Percentiles rank a stretch among this genome's conserved stretches.
These are phyloP conservation scores for Aspergillus ustus DNA, from an alignment of 2,329 filamentous ascomycete genomes.

Conservation along the genomic window DNA sequence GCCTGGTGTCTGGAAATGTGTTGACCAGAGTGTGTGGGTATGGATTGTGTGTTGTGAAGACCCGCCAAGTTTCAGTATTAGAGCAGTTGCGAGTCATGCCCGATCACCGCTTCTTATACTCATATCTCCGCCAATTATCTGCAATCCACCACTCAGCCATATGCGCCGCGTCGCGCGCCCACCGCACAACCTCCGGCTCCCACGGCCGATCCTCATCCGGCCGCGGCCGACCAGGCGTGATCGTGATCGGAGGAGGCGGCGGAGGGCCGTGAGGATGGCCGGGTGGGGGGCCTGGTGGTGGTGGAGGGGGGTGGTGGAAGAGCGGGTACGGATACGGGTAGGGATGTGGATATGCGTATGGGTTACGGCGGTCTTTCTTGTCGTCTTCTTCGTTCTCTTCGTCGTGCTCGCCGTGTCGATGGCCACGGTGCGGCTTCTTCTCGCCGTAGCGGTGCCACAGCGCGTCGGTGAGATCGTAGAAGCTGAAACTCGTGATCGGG, in stretches of 20 bases:
- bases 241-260: slow-evolving; percentile 13
- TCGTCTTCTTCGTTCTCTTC: not conserved
- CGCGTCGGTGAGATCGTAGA: slow-evolving; percentile 27
- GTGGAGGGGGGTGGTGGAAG: not conserved
- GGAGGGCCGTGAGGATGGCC: not conserved
- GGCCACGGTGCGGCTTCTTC: not conserved
- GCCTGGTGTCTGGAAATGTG: too few species aligned
- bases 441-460: slow-evolving; percentile 26
- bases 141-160: slow-evolving; percentile 37
- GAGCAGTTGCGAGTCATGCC: too few species aligned
- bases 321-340: not conserved
- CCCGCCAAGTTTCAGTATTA: too few species aligned
- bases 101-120: slow-evolving; percentile 19
- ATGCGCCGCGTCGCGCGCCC: slow-evolving; percentile 34
- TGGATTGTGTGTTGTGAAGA: too few species aligned
- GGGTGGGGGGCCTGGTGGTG: not conserved
- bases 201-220: slow-evolving; percentile 13
- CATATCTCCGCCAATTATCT: slow-evolving; percentile 35
- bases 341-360: not conserved
- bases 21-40: too few species aligned
- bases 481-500: slow-evolving; percentile 30
- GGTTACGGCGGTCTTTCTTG: not conserved
- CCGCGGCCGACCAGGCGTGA: not conserved
- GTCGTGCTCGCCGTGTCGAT: not conserved
- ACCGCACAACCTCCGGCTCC: slow-evolving; percentile 25